These are phyloP conservation scores for Cyclotella baltica DNA, from an alignment of 108 stramenopile genomes.

Conservation along the genomic window DNA sequence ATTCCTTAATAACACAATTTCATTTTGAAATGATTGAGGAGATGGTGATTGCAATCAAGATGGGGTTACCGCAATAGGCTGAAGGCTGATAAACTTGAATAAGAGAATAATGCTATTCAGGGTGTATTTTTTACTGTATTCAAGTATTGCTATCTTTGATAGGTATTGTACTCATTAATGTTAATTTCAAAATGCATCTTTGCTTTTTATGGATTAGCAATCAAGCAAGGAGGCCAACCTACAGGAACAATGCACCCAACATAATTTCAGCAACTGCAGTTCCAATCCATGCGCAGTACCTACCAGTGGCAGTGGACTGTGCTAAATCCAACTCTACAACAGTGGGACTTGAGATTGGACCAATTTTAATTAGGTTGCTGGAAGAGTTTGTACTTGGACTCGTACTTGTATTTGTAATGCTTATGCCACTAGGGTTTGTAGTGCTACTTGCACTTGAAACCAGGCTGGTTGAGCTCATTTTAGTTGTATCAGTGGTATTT, in stretches of 20 bases:
- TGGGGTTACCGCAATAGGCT: slow-evolving; percentile 63
- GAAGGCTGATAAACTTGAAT: slow-evolving; percentile 54
- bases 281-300: too few species aligned
- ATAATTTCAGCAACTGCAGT: too few species aligned
- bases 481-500: background rate
- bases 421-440: background rate
- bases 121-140: too few species aligned
- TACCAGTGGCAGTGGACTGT: too few species aligned
- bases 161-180: too few species aligned
- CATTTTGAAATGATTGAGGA: too few species aligned
- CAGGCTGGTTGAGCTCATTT: background rate
- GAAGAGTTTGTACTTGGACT: background rate
- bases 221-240: background rate
- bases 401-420: background rate
- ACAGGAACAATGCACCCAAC: too few species aligned
- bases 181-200: background rate
- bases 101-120: background rate
- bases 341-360: too few species aligned
- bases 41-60: too few species aligned
- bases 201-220: background rate
- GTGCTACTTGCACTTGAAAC: background rate
- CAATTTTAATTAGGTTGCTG: background rate
- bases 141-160: background rate
- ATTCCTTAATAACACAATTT: too few species aligned
- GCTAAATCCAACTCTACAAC: too few species aligned